Conservation (phyloP, 2,329 filamentous ascomycete species). For the Chalaropsis ovoidea region DNA sequence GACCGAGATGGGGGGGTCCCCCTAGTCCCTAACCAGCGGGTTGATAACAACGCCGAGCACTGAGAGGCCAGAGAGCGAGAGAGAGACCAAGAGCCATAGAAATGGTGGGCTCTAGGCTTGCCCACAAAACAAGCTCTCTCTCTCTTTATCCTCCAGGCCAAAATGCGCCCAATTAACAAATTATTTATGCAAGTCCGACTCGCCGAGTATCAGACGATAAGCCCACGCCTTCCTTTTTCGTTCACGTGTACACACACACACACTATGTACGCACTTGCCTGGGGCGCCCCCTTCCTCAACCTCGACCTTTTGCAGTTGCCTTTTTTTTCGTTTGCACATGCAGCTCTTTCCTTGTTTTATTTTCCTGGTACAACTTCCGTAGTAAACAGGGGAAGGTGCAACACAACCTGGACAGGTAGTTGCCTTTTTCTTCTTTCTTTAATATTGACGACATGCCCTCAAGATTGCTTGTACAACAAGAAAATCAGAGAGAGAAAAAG, state of each 20-base stretch:
- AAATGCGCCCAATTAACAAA: no score
- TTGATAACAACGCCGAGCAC: background rate
- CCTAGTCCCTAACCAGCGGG: background rate
- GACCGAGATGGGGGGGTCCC: background rate
- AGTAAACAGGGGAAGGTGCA: background rate
- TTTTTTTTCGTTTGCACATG: background rate
- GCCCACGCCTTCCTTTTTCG: constrained; percentile 5
- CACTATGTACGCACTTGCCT: background rate
- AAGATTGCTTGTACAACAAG: background rate
- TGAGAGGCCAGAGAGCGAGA: background rate
- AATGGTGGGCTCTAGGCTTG: background rate
- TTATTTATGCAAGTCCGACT: background rate
- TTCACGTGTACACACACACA: background rate
- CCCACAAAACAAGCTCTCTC: background rate
- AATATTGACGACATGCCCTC: background rate
- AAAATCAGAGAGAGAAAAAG: background rate
- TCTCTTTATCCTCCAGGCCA: no score
- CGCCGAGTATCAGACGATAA: constrained; percentile 6
- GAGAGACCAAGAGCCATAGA: background rate
- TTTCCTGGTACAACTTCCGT: background rate
- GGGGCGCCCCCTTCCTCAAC: background rate
- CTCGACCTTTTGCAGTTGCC: background rate
- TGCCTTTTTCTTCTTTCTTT: background rate
- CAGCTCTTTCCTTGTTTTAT: background rate
- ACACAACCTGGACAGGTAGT: background rate